Conservation (phyloP, 176 grass and related monocot genomes). For the Aegilops umbellulata region DNA sequence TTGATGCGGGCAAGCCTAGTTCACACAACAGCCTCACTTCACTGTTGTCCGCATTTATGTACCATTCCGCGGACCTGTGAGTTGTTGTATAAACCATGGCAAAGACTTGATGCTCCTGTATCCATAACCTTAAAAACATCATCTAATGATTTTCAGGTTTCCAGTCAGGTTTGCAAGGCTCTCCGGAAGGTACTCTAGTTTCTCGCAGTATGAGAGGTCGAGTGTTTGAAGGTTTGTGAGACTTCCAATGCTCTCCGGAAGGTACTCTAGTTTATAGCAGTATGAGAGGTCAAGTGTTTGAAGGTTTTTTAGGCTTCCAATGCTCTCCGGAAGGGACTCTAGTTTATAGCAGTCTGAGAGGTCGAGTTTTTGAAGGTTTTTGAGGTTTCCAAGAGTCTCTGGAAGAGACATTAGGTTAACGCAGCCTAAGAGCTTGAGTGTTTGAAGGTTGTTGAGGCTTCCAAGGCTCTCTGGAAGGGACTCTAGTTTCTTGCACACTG, state of each 20-base stretch:
- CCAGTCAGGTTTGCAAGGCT: too few relatives aligned
- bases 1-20: too few relatives aligned
- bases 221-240: background rate
- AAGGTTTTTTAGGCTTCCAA: background rate
- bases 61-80: accelerated
- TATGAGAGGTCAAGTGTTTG: accelerated
- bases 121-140: too few relatives aligned
- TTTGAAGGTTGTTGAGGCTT: background rate
- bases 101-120: too few relatives aligned
- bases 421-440: background rate
- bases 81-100: too few relatives aligned
- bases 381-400: background rate
- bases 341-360: accelerated
- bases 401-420: background rate
- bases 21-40: too few relatives aligned
- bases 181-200: background rate
- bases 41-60: too few relatives aligned
- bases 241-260: background rate
- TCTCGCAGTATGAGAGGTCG: accelerated
- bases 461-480: background rate
- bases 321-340: background rate
- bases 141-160: too few relatives aligned
- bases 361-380: background rate
- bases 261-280: accelerated
- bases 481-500: accelerated